Evolutionary conservation across 805 yeast genomes (phyloP).

Genomic region (Wickerhamomyces strasburgensis): DNA sequence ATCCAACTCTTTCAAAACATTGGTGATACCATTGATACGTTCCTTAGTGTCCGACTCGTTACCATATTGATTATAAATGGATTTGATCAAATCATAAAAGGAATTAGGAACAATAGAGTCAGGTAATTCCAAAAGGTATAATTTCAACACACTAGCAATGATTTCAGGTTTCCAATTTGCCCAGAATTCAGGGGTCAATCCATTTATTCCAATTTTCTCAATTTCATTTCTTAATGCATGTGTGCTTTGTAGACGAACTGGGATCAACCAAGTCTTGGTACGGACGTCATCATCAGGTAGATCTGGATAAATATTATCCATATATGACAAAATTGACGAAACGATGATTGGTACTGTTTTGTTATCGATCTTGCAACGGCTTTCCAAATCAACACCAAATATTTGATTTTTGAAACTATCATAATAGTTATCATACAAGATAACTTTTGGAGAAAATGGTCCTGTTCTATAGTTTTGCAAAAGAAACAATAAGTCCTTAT

Average conservation of each 20-base stretch:
- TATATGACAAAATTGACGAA: conserved; percentile 54
- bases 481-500: conserved; percentile 59
- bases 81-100: conserved; percentile 61
- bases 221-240: conserved; percentile 59
- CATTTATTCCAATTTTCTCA: conserved; percentile 46
- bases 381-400: conserved; percentile 74
- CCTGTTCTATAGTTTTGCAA: conserved; percentile 72
- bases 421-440: conserved; percentile 75
- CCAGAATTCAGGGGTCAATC: conserved; percentile 25
- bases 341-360: conserved; percentile 68
- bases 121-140: conserved; percentile 75
- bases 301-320: conserved; percentile 69
- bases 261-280: conserved; percentile 61
- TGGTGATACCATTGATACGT: conserved; percentile 60
- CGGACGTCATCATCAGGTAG: conserved; percentile 65
- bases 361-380: conserved; percentile 65
- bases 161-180: conserved; percentile 44
- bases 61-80: conserved; percentile 54
- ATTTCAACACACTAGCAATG: conserved; percentile 63
- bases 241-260: conserved; percentile 54
- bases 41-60: conserved; percentile 23
- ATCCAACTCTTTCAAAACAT: conserved; percentile 61
- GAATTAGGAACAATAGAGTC: conserved; percentile 65
- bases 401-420: conserved; percentile 62
- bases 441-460: conserved; percentile 63